phyloP scores from a whole-genome alignment of 1,139 yeast genomes.

The Suhomyces yuchorum region DNA sequence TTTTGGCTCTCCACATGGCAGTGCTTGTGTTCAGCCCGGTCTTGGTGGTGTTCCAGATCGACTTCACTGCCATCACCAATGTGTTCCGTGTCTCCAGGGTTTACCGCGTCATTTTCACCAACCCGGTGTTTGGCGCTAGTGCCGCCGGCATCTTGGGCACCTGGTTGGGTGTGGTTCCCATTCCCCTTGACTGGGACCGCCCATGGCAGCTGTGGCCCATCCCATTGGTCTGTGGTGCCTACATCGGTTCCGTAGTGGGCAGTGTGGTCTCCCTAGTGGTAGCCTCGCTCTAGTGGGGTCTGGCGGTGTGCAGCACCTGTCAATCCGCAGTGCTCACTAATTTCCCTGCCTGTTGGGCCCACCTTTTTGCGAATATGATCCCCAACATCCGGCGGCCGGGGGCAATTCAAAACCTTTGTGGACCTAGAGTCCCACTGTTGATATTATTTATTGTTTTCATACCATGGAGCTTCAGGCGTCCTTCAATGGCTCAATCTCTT shows the following conservation, averaged over 20 bases:
- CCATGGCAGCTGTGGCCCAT: slow-evolving; percentile 99
- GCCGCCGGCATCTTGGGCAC: slow-evolving; percentile 68
- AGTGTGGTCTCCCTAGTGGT: slow-evolving; percentile 22
- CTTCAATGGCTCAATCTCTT: not conserved
- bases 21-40: slow-evolving; percentile 65
- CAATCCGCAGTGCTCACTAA: no score
- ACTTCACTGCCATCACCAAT: slow-evolving; percentile 36
- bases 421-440: no score
- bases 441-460: not conserved
- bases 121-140: slow-evolving; percentile 43
- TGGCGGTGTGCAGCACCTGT: no score
- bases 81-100: slow-evolving; percentile 29
- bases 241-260: slow-evolving; percentile 70
- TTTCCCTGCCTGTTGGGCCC: no score
- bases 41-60: slow-evolving; percentile 59
- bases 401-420: no score
- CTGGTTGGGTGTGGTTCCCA: slow-evolving; percentile 92
- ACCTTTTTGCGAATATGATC: no score
- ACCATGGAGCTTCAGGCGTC: no score
- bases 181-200: slow-evolving; percentile 97
- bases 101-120: slow-evolving; percentile 28
- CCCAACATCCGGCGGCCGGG: no score
- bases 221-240: slow-evolving; percentile 80
- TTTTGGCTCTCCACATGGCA: slow-evolving; percentile 67
- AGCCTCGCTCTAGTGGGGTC: not conserved